Percentiles rank a stretch among this genome's conserved stretches.
These are phyloP conservation scores for Myxozyma lipomycoides DNA, from an alignment of 805 yeast species.

Conservation along the genomic window DNA sequence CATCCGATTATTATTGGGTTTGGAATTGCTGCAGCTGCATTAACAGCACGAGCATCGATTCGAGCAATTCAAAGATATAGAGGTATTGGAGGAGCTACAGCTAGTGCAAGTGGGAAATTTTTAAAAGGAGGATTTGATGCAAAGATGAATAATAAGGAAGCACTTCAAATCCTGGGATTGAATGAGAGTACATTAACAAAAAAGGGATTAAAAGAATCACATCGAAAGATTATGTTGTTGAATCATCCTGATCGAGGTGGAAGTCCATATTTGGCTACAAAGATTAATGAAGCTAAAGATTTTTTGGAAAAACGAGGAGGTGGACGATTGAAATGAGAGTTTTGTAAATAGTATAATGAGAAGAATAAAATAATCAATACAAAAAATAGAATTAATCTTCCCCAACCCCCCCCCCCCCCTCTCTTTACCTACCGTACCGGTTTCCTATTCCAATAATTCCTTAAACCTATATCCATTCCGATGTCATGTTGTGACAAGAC, in stretches of 20 bases:
- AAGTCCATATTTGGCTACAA: slow-evolving; percentile 72
- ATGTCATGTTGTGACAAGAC: background rate
- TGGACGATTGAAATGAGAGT: slow-evolving; percentile 1
- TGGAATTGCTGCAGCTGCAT: slow-evolving; percentile 30
- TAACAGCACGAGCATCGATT: slow-evolving; percentile 28
- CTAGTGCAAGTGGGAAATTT: slow-evolving; percentile 46
- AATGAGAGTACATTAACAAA: slow-evolving; percentile 39
- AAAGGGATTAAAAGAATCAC: slow-evolving; percentile 57
- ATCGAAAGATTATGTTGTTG: slow-evolving; percentile 69
- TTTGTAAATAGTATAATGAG: background rate
- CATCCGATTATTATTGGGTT: slow-evolving; percentile 30
- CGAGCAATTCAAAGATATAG: slow-evolving; percentile 27
- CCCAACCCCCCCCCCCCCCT: too few species aligned
- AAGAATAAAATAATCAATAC: background rate
- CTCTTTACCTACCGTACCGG: background rate
- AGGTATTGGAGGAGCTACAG: slow-evolving; percentile 10
- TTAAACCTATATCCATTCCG: background rate
- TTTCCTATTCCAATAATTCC: background rate
- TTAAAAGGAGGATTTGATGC: slow-evolving; percentile 84
- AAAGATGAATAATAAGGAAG: slow-evolving; percentile 43
- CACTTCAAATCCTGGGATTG: slow-evolving; percentile 30
- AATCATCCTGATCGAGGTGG: slow-evolving; percentile 93
- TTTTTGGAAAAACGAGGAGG: slow-evolving; percentile 53
- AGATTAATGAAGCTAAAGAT: slow-evolving; percentile 82
- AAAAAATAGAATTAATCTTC: background rate